Conservation (phyloP, 495 filamentous ascomycete genomes). For the Tuber indicum region DNA sequence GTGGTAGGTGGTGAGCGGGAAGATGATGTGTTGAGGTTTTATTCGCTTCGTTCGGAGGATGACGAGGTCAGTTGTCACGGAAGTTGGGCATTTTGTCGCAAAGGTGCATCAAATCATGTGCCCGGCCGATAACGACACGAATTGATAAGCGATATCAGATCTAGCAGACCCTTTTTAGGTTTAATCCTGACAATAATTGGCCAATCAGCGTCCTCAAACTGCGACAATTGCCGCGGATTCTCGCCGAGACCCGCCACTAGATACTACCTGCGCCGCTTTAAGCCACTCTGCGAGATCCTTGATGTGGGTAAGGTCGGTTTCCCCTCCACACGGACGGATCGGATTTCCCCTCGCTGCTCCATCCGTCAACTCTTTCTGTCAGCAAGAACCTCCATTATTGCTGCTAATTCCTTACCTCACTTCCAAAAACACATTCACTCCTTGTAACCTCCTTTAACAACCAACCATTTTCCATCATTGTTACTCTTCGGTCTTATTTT, state of each 20-base stretch:
- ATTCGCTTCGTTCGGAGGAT: neutral
- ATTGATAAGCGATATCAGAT: neutral
- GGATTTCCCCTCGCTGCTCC: neutral
- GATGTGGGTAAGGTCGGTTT: neutral
- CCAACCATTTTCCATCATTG: neutral
- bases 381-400: neutral
- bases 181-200: neutral
- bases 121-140: neutral
- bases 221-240: neutral
- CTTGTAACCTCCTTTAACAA: neutral
- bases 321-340: neutral
- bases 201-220: neutral
- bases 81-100: neutral
- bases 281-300: conserved; percentile 1
- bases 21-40: conserved; percentile 7
- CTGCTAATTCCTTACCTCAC: neutral
- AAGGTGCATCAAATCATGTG: neutral
- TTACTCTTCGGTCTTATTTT: neutral
- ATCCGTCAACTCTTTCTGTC: neutral
- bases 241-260: neutral
- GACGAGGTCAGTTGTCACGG: neutral
- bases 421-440: neutral
- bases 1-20: neutral
- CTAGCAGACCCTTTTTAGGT: neutral
- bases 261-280: neutral